A percentile compares a stretch with the other conserved stretches of the same genome.
Evolutionary conservation across 2,329 filamentous ascomycete species (phyloP).

Genomic region (Verruconis gallopava): DNA sequence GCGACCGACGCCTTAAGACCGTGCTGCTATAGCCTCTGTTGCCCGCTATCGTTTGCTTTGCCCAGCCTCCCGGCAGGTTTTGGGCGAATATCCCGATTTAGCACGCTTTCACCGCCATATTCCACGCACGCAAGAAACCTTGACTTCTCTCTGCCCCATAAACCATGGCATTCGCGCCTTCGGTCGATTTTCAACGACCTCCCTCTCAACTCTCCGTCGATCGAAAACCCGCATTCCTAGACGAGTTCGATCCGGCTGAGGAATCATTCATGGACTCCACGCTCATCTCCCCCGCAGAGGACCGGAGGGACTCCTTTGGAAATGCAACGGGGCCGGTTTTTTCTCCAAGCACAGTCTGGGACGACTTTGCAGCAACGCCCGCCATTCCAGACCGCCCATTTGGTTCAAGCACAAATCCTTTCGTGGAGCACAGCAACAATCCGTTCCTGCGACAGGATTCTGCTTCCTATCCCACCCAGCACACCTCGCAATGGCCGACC

Average conservation of each 20-base stretch:
- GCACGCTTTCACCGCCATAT: conserved; percentile 7
- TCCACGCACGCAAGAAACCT: conserved; percentile 4
- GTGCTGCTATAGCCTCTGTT: conserved; percentile 8
- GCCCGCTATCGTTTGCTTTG: conserved; percentile 5
- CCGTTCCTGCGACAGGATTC: conserved; percentile 52
- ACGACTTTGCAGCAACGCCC: conserved; percentile 32
- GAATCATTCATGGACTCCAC: conserved; percentile 38
- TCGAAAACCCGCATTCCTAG: conserved; percentile 27
- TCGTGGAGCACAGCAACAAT: conserved; percentile 27
- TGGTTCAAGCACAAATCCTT: conserved; percentile 31
- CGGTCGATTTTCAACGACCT: conserved; percentile 27
- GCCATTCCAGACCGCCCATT: conserved; percentile 23
- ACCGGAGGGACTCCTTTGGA: conserved; percentile 32
- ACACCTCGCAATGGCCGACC: conserved; percentile 24
- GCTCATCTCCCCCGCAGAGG: conserved; percentile 34
- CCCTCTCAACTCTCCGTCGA: conserved; percentile 23
- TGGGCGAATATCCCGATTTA: conserved; percentile 7
- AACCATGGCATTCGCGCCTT: conserved; percentile 24
- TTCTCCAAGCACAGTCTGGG: conserved; percentile 38
- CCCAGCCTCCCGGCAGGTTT: conserved; percentile 3
- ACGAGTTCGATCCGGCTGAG: conserved; percentile 40
- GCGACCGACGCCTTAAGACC: not conserved
- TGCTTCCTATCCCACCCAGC: conserved; percentile 17
- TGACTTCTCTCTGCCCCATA: not conserved
- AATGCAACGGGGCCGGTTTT: conserved; percentile 37